Evolutionary conservation across 1,139 yeast species (phyloP), one percentile per base, ranked within the genome.

Genomic region (Kurtzmaniella quercitrusa): DNA sequence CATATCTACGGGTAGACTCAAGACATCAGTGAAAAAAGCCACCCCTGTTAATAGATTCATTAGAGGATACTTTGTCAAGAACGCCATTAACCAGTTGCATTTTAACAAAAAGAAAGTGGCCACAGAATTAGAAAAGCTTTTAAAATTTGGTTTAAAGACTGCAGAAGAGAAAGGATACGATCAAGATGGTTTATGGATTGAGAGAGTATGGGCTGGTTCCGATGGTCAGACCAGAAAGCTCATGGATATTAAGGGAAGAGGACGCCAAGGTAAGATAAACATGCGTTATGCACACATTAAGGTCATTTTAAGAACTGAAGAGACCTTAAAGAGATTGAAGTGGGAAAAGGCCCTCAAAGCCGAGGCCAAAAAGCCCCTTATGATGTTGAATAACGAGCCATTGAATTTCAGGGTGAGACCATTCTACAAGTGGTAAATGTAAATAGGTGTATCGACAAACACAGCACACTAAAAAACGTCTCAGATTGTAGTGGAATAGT

Each of bases 31-130:
- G 70, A 93, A 93, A 65, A 93, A 93, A 67, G 91, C 95, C 39
- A 88, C 91, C 11, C 73, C 82, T 37, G 86, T 89, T 42, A 74
- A 88, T 50, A 74, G 97, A 52, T 78, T 89, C 61, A 76, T 91
- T 46, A 67, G 85, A 42, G 84, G 85, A 37, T 68, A 84, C 66
- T 77, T 79, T 43, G 80, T 88, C 30, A 79, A 82, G 54, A 79
- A 79, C 40, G 98, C 98, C 44, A 85, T 93, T 51, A 88, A 93
- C 41, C 98, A 91, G 66, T 84, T 93, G 55, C 97, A 91, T 64
- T 93, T 93, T 69, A 81, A 84, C 58, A 77, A 82, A 40, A 88
- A 88, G 66, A 81, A 84, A 56, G 79, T 88, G 66, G 79, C 95
- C 35, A 77, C 84, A 41, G 96, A 88, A 52, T 75, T 89, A 46